Percentiles rank a stretch among this genome's conserved stretches.
phyloP scores from a whole-genome alignment of 2,329 filamentous ascomycete genomes.

The Plenodomus tracheiphilus region DNA sequence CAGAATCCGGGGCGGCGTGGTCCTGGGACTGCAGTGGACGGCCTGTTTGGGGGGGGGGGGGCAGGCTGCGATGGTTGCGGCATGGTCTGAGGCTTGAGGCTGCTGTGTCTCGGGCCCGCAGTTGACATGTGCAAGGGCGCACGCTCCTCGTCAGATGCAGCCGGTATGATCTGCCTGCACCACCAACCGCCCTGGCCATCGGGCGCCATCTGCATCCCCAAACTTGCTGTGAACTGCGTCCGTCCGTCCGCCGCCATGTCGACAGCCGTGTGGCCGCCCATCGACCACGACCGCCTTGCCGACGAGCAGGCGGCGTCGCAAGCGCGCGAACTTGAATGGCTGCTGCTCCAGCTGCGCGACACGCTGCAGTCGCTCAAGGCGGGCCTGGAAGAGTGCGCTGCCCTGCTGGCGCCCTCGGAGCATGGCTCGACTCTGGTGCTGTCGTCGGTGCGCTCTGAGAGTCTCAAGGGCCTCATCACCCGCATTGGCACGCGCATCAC shows the following conservation, averaged over 20 bases:
- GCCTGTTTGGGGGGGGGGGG: background rate
- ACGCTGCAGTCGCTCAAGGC: constrained; percentile 64
- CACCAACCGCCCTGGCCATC: background rate
- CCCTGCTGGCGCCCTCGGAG: constrained; percentile 81
- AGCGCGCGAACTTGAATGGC: constrained; percentile 65
- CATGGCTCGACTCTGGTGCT: constrained; percentile 87
- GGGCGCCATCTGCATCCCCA: too few relatives aligned
- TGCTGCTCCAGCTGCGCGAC: constrained; percentile 63
- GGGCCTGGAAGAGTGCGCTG: constrained; percentile 86
- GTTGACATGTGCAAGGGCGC: background rate
- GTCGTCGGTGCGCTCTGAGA: constrained; percentile 83
- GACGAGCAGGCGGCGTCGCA: constrained; percentile 58
- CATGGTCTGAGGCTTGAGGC: background rate
- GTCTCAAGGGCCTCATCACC: constrained; percentile 89
- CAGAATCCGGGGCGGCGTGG: background rate
- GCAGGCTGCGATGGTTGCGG: constrained; percentile 4
- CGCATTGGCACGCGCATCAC: constrained; percentile 88
- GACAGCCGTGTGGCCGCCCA: constrained; percentile 63
- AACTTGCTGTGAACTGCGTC: too few relatives aligned
- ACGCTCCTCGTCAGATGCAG: constrained; percentile 11
- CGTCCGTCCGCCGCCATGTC: constrained; percentile 52
- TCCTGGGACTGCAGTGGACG: background rate
- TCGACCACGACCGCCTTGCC: constrained; percentile 55
- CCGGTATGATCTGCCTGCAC: constrained; percentile 13
- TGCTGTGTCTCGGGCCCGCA: background rate